Evolutionary conservation across 2,329 filamentous ascomycete genomes (phyloP).

Genomic region (Exserohilum rostratum): DNA sequence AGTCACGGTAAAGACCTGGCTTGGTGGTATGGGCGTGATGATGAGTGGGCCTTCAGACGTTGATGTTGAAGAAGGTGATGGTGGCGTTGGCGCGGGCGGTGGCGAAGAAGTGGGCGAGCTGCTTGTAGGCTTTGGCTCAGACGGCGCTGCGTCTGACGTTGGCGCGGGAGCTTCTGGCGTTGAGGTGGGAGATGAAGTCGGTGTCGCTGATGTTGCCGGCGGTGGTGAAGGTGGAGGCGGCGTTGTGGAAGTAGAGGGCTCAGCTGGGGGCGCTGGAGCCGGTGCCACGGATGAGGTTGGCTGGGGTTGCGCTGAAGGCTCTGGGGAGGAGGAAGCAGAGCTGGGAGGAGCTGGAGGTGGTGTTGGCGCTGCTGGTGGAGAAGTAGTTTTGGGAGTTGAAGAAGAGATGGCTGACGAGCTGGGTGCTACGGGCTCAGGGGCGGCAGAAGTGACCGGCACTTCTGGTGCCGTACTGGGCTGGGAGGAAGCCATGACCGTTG

Average conservation of each 20-base stretch:
- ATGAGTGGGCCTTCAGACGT: conserved; percentile 38
- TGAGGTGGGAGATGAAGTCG: neutral
- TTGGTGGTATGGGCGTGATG: conserved; percentile 40
- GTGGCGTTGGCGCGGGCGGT: conserved; percentile 4
- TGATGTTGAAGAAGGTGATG: conserved; percentile 5
- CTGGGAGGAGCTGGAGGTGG: neutral
- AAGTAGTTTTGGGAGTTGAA: neutral
- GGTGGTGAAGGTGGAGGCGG: neutral
- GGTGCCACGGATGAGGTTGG: neutral
- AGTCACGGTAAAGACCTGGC: conserved; percentile 44
- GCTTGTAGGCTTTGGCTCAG: conserved; percentile 2
- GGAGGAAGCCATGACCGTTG: conserved; percentile 28
- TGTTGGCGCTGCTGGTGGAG: neutral
- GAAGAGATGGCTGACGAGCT: neutral
- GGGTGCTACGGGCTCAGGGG: neutral
- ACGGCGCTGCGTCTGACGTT: neutral
- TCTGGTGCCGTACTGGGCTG: conserved; percentile 6
- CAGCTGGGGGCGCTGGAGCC: neutral
- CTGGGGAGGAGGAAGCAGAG: neutral
- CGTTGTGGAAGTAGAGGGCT: neutral
- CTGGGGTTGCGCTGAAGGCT: conserved; percentile 6
- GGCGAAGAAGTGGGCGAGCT: conserved; percentile 2
- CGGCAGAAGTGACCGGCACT: conserved; percentile 2
- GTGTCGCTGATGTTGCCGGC: neutral
- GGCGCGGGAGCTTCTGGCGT: neutral